These are phyloP conservation scores for Aspergillus sergii DNA, from an alignment of 2,329 filamentous ascomycete genomes.

Conservation along the genomic window DNA sequence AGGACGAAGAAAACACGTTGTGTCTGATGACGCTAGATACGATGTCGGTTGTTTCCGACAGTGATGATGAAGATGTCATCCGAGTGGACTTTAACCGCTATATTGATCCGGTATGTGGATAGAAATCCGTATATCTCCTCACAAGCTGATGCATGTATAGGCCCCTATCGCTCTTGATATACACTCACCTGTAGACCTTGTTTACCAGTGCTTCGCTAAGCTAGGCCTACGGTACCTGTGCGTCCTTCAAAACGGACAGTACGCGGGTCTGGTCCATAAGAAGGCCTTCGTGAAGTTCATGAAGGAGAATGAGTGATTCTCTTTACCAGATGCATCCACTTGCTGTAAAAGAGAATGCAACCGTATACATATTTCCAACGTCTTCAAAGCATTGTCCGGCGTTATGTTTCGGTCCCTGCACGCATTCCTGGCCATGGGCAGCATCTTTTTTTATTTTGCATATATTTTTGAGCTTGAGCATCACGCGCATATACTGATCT, in stretches of 20 bases:
- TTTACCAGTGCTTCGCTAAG: constrained; percentile 96
- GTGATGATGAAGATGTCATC: constrained; percentile 60
- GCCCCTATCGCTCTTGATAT: constrained; percentile 88
- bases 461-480: background rate
- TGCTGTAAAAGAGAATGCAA: background rate
- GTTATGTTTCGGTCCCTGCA: background rate
- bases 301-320: constrained; percentile 68
- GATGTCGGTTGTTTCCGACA: constrained; percentile 59
- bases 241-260: constrained; percentile 80
- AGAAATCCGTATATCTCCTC: background rate
- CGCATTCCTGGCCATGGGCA: background rate
- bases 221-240: constrained; percentile 91
- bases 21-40: constrained; percentile 79
- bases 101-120: constrained; percentile 75
- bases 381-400: background rate
- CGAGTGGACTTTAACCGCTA: constrained; percentile 86
- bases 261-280: constrained; percentile 92
- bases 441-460: background rate
- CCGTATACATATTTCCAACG: background rate
- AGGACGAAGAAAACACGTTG: constrained; percentile 68
- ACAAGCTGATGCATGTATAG: constrained; percentile 36
- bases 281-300: constrained; percentile 96
- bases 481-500: background rate
- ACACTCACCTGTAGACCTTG: constrained; percentile 86
- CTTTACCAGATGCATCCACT: background rate